Evolutionary conservation across 306 rosid species (phyloP), one percentile per base, ranked within the genome.

Genomic region (Vigna nakashimae): DNA sequence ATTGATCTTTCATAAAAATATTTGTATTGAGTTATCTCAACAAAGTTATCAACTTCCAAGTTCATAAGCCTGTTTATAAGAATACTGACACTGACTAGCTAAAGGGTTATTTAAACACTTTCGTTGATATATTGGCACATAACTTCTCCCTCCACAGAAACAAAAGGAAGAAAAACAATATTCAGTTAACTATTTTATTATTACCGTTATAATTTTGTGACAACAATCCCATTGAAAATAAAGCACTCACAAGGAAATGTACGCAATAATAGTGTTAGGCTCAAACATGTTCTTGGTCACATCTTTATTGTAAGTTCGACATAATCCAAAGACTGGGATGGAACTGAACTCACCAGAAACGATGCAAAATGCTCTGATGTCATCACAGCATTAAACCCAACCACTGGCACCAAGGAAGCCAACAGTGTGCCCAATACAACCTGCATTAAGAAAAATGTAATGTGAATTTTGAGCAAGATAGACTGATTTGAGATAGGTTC

Each of bases 361-460:
- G 99, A 96, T 34, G 94, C 98, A 86, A 96, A 96, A 85, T 96
- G 98, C 84, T 96, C 99, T 18, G 99, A 96, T 60, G 99, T 96
- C 95, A 96, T 87, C 51, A 96, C 97, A 38, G 99, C 99, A 80
- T 96, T 96, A 67, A 96, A 96, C 73, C 99, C 99, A 81, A 96
- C 99, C 34, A 96, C 99, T 7, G 99, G 99, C 51, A 96, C 99
- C 88, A 96, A 80, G 11, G 99, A 65, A 58, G 99, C 99, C 86
- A 96, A 82, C 60, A 92, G 80, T 15, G 99, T 96, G 81, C 99
- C 99, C 80, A 96, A 74, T 58, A 96, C 84, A 80, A 96, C 90
- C 99, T 96, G 91, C 86, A 86, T 65, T 18, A 8, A 77, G 24
- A 59, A 84, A 75, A 82, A 28, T 46, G 71, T 9, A 28, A 79